Evolutionary conservation across 345 rosid genomes (phyloP).

Genomic region (Stellera chamaejasme): DNA sequence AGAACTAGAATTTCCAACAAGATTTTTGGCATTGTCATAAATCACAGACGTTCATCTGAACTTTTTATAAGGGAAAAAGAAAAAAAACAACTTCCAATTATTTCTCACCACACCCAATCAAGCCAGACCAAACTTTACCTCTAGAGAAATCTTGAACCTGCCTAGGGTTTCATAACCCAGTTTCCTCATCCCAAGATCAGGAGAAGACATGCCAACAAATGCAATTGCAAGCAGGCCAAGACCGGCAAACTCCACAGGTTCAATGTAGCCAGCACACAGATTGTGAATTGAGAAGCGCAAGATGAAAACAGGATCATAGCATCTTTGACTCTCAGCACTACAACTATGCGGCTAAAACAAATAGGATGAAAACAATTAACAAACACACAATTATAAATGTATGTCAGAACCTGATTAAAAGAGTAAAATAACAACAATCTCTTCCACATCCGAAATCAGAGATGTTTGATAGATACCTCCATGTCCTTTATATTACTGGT

Average conservation of each 20-base stretch:
- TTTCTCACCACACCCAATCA: no score
- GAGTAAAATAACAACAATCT: neutral
- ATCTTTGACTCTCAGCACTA: conserved; percentile 21
- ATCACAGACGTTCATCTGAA: no score
- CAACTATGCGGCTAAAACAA: conserved; percentile 30
- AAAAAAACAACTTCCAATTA: no score
- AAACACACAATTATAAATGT: neutral
- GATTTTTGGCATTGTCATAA: no score
- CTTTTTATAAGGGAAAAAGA: no score
- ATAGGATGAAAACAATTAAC: conserved; percentile 4
- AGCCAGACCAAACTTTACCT: conserved; percentile 40
- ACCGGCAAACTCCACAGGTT: conserved; percentile 74
- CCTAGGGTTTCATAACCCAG: conserved; percentile 68
- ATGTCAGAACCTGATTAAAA: neutral
- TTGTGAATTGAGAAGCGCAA: conserved; percentile 57
- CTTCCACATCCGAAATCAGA: conserved; percentile 1
- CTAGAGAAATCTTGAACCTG: conserved; percentile 49
- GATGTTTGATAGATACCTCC: conserved; percentile 17
- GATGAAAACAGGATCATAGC: conserved; percentile 84
- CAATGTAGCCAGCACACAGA: conserved; percentile 54
- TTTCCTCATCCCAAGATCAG: conserved; percentile 70
- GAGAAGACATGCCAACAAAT: conserved; percentile 76
- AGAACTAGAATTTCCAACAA: no score
- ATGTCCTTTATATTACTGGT: conserved; percentile 9
- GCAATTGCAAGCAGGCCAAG: conserved; percentile 90